Evolutionary conservation across 768 basidiomycete species (phyloP).

Genomic region (Dioszegia crocea): DNA sequence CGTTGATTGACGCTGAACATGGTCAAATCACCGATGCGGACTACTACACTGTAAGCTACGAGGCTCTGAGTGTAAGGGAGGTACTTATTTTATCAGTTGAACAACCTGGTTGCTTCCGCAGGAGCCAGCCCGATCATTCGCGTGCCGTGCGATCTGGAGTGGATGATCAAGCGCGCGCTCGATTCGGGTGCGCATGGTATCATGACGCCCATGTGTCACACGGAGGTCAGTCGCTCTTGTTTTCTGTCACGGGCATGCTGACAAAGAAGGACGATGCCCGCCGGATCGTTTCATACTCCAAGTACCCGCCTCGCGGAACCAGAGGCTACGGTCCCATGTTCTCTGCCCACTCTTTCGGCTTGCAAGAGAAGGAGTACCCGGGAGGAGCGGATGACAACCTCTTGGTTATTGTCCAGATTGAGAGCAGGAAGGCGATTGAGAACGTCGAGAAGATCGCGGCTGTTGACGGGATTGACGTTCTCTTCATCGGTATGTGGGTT

Average conservation of each 20-base stretch:
- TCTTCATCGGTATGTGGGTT: constrained; percentile 49
- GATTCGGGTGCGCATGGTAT: constrained; percentile 50
- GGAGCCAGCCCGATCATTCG: constrained; percentile 49
- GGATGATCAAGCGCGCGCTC: constrained; percentile 50
- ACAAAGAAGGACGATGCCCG: constrained; percentile 40
- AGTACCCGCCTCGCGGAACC: constrained; percentile 48
- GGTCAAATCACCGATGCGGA: constrained; percentile 37
- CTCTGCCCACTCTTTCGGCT: constrained; percentile 41
- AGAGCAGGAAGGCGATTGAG: constrained; percentile 40
- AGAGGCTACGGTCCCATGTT: constrained; percentile 50
- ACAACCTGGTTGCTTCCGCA: constrained; percentile 30
- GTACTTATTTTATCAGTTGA: too few species aligned
- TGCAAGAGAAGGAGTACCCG: constrained; percentile 40
- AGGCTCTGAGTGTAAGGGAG: too few species aligned
- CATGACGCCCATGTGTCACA: constrained; percentile 49
- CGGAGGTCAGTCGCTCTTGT: constrained; percentile 21
- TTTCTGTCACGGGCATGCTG: background rate
- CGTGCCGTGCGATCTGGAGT: constrained; percentile 43
- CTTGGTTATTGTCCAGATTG: constrained; percentile 50
- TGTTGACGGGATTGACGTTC: constrained; percentile 46
- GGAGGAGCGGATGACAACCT: constrained; percentile 39
- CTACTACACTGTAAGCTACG: constrained; percentile 28
- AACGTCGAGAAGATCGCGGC: constrained; percentile 49
- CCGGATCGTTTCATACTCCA: constrained; percentile 42
- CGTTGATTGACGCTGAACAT: constrained; percentile 40